Evolutionary conservation across 2,329 filamentous ascomycete genomes (phyloP), one percentile per base, ranked within the genome.

Genomic region (Neofusicoccum parvum): DNA sequence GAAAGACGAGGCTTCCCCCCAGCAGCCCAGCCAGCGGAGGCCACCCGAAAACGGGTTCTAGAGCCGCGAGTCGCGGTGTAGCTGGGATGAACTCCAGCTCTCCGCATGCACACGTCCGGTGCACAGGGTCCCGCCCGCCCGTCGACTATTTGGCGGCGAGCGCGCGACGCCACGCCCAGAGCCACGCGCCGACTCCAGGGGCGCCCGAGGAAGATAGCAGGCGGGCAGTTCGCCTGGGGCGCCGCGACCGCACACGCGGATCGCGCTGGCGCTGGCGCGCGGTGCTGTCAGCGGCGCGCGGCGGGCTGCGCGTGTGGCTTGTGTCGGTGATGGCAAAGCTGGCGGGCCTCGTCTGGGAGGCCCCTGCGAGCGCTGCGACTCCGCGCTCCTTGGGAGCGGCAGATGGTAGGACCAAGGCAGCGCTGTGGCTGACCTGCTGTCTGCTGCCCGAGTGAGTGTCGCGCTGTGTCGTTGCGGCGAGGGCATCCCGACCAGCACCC

Each of bases 1-100:
- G 32, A 43, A 56, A 56, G 27, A 32, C 20, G 53, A 56, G 53
- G 53, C 53, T 27, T 12, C 20, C 6, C 7, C n/a, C 15, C 46
- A 32, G 27, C 49, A 15, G 23, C 49, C 15, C 15, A 5, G 34
- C n/a, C 10, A 23, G 54, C 54, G 41, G 23, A 23, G 37, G 15
- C 39, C 41, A 23, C 27, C 39, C 54, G 36, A 46, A n/a, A 36
- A 46, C 37, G 39, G 54, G 41, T 41, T 36, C 54, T 46, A 32
- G 12, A 23, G 23, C 54, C 54, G 41, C 54, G 54, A 59, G 23
- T 36, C 41, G 54, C 54, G 54, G 54, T 59, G 54, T 46, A 34
- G 49, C 49, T 46, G 54, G 54, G 36, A 27, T 39, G 51, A 41
- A n/a, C 17, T 39, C 36, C 36, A 56, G 10, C 36, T 32, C 39